Percentiles rank a stretch among this genome's conserved stretches.
phyloP scores from a whole-genome alignment of 352 stramenopile species.

The Blastocystis sp. region DNA sequence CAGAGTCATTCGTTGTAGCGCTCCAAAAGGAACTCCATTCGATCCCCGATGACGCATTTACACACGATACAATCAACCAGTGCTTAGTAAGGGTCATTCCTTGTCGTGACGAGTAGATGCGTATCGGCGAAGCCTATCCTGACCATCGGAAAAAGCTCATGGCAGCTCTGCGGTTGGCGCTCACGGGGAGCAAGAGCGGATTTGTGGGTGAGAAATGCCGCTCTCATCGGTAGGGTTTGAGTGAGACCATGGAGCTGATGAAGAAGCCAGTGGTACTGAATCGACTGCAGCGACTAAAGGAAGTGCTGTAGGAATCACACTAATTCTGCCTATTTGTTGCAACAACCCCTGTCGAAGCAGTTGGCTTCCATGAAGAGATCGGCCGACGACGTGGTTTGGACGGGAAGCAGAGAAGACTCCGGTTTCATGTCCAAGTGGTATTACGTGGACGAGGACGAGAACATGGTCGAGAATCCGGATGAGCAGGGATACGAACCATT shows the following conservation, averaged over 20 bases:
- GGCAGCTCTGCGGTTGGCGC: constrained; percentile 14
- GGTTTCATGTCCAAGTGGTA: not conserved
- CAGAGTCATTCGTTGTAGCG: not conserved
- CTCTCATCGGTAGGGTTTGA: constrained; percentile 37
- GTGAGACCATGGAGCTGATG: constrained; percentile 58
- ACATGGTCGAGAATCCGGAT: not conserved
- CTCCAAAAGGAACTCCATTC: not conserved
- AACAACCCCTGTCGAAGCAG: not conserved
- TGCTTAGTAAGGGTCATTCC: not conserved
- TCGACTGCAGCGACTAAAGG: not conserved
- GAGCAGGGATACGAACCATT: not conserved
- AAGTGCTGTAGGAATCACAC: not conserved
- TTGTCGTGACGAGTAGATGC: not conserved
- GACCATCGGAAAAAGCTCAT: constrained; percentile 37
- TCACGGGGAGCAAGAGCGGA: constrained; percentile 37
- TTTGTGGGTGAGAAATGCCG: constrained; percentile 1
- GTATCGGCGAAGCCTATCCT: not conserved
- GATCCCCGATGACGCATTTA: not conserved
- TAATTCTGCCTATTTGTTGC: constrained; percentile 1
- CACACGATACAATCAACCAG: not conserved
- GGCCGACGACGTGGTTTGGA: not conserved
- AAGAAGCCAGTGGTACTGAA: not conserved
- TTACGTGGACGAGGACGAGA: not conserved
- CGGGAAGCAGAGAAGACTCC: not conserved
- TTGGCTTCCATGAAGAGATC: constrained; percentile 1